Evolutionary conservation across 371 early-diverging fungal genomes (phyloP).

Genomic region (Blakeslea trispora): DNA sequence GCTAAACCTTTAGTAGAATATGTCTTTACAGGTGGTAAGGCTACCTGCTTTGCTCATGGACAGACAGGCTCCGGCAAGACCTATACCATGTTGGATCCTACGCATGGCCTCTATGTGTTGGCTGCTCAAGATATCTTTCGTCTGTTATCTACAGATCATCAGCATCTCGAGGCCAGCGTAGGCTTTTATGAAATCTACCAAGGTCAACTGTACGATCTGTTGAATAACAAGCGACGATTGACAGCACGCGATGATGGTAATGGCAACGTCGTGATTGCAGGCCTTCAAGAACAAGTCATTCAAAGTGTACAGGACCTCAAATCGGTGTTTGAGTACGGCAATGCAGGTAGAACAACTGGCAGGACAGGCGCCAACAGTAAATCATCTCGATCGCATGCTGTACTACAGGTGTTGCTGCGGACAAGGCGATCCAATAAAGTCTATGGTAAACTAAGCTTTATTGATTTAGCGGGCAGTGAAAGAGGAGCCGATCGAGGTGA

Average conservation of each 20-base stretch:
- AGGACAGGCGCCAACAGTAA: conserved; percentile 94
- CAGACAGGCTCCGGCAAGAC: conserved; percentile 98
- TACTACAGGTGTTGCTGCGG: conserved; percentile 89
- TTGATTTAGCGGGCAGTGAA: conserved; percentile 99
- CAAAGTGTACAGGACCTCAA: conserved; percentile 75
- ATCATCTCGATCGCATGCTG: conserved; percentile 97
- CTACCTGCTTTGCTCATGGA: conserved; percentile 99
- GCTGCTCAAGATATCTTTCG: conserved; percentile 92
- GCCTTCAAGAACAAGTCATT: conserved; percentile 82
- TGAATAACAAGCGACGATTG: conserved; percentile 85
- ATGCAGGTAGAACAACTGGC: conserved; percentile 86
- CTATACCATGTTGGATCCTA: conserved; percentile 94
- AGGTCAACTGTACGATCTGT: conserved; percentile 92
- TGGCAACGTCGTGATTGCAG: conserved; percentile 87
- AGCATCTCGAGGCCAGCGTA: conserved; percentile 78
- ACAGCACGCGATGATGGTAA: conserved; percentile 96
- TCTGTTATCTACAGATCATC: conserved; percentile 66
- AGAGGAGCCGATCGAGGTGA: conserved; percentile 98
- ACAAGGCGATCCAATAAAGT: conserved; percentile 57
- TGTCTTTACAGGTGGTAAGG: conserved; percentile 94
- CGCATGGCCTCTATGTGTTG: conserved; percentile 85
- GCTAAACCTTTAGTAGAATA: conserved; percentile 94
- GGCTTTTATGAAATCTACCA: conserved; percentile 98
- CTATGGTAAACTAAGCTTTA: conserved; percentile 92
- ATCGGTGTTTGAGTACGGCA: conserved; percentile 92